Conservation (phyloP, 2,329 filamentous ascomycete genomes). For the Boeremia lycopersici region DNA sequence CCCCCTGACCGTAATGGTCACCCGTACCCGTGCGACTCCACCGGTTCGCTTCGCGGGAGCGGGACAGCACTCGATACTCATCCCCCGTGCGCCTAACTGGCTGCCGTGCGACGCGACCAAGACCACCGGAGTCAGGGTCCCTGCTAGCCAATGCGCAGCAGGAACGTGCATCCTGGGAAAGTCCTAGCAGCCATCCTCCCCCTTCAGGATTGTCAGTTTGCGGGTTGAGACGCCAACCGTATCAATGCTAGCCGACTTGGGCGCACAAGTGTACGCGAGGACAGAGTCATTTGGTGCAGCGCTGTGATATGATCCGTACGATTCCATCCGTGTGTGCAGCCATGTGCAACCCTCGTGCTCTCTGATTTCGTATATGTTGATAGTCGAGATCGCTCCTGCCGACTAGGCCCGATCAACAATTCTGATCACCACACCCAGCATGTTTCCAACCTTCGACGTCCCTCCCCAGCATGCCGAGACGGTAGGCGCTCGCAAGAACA, state of each 20-base stretch:
- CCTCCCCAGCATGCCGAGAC: slow-evolving; percentile 35
- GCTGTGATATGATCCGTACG: slow-evolving; percentile 17
- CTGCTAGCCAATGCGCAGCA: slow-evolving; percentile 12
- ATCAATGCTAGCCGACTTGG: slow-evolving; percentile 17
- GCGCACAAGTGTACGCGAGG: slow-evolving; percentile 14
- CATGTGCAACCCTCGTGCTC: slow-evolving; percentile 17
- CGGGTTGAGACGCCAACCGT: slow-evolving; percentile 15
- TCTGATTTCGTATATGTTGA: slow-evolving; percentile 13
- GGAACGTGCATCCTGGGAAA: slow-evolving; percentile 9
- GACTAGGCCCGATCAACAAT: slow-evolving; percentile 11
- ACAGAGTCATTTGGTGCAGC: slow-evolving; percentile 18
- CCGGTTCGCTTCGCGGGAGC: slow-evolving; percentile 17
- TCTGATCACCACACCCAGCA: slow-evolving; percentile 15
- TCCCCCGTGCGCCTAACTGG: slow-evolving; percentile 12
- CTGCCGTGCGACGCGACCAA: neutral
- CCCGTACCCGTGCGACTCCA: too few species aligned
- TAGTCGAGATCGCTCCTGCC: slow-evolving; percentile 9
- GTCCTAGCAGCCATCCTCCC: neutral
- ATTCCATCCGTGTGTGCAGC: slow-evolving; percentile 16
- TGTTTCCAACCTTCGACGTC: slow-evolving; percentile 38
- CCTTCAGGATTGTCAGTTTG: slow-evolving; percentile 3
- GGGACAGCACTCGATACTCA: slow-evolving; percentile 2
- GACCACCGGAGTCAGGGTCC: slow-evolving; percentile 6
- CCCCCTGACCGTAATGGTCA: too few species aligned
- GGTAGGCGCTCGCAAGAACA: slow-evolving; percentile 31